Base-by-base conservation (phyloP, 768 basidiomycete species). In the Tremella mesenterica region DNA sequence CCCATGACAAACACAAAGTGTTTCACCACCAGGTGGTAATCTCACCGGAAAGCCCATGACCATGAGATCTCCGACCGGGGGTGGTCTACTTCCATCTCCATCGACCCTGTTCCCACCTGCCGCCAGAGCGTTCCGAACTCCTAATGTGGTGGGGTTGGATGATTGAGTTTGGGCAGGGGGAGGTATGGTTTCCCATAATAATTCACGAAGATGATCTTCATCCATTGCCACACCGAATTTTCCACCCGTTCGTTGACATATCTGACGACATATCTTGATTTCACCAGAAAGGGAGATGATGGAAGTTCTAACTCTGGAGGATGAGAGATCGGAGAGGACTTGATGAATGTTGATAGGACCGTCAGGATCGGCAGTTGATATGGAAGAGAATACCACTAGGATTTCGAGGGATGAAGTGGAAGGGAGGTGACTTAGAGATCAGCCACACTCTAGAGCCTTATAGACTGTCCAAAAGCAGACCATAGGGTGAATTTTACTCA, bases 31-130 rank as follows among this genome's bases (percentile, higher is more conserved):
- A 82, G 82, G 61, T 0, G 92, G 88, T 5, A 95, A 78, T 16
- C 91, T 83, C 14, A 86, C 89, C 1, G 95, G 95, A 74, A 99
- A 99, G 8, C 95, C 95, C 89, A 99, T 97, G 81, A 95, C 86
- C 86, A 99, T 95, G 48, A 99, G 77, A 75, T 97, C 93, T 0
- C 70, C 66, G 12, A 61, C 67, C 13, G 70, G 72, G 0, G 72
- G 53, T 27, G 64, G 56, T 44, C 56, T 60, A 2, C 52, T 56
- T 7, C 88, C 84, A 0, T 84, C 81, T 20, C 81, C 80, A 74
- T 45, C 53, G 13, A 57, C 58, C n/a, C n/a, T n/a, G 20, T 54
- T 45, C 8, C 76, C 76, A 0, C 78, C 79, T 3, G 77, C 69
- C 2, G 76, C 65, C 26, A 81, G 78, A 4, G 78, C 70, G 20